Conservation (phyloP, 768 basidiomycete species). For the Fomitopsis serialis region DNA sequence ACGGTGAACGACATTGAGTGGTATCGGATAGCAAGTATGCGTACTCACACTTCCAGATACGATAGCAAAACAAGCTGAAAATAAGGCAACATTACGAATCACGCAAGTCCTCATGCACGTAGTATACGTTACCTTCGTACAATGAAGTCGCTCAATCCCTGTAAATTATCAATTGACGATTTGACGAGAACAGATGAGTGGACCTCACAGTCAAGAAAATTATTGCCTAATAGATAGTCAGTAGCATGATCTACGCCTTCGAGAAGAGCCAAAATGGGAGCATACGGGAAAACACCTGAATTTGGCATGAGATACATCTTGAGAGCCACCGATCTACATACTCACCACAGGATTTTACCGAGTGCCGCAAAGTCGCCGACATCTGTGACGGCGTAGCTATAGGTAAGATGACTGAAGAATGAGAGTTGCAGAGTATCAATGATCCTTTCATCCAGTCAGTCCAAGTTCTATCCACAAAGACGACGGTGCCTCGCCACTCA, state of each 20-base stretch:
- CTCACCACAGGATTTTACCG: slow-evolving; percentile 14
- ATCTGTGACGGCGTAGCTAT: slow-evolving; percentile 18
- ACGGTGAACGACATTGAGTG: not conserved
- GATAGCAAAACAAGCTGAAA: slow-evolving; percentile 16
- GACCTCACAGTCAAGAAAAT: too few species aligned
- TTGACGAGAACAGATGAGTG: not conserved
- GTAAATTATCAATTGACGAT: not conserved
- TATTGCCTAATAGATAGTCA: too few species aligned
- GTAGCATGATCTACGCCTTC: too few species aligned
- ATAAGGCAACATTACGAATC: not conserved
- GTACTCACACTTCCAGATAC: slow-evolving; percentile 16
- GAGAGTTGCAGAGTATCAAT: slow-evolving; percentile 10
- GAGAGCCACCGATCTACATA: not conserved
- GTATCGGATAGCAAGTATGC: not conserved
- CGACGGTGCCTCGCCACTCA: not conserved
- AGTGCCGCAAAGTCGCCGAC: slow-evolving; percentile 14
- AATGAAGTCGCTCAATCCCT: slow-evolving; percentile 20
- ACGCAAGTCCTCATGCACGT: not conserved
- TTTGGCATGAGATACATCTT: not conserved
- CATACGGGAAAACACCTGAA: slow-evolving; percentile 19
- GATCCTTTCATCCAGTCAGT: too few species aligned
- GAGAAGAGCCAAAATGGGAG: too few species aligned
- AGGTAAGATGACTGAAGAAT: slow-evolving; percentile 10
- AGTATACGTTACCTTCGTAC: slow-evolving; percentile 16
- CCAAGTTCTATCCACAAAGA: too few species aligned